Percentiles rank a stretch among this genome's conserved stretches.
These are phyloP conservation scores for Geranium brycei DNA, from an alignment of 345 rosid genomes.

Conservation along the genomic window DNA sequence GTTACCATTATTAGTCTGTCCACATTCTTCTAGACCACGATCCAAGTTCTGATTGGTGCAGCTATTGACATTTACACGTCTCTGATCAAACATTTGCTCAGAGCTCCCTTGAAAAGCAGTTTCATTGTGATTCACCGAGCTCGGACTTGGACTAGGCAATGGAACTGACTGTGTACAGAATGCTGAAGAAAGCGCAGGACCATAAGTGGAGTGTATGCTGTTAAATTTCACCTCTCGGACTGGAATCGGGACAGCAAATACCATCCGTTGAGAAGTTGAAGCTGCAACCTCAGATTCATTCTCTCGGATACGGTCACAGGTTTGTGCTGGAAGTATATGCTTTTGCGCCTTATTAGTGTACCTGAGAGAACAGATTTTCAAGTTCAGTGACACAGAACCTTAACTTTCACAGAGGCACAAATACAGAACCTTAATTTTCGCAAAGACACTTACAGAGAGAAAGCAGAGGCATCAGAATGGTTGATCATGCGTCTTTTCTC, in stretches of 20 bases:
- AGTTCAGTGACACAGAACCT: background rate
- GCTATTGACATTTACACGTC: conserved; percentile 25
- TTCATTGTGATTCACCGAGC: conserved; percentile 47
- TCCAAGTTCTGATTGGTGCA: conserved; percentile 17
- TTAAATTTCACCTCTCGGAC: conserved; percentile 26
- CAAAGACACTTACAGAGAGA: conserved; percentile 44
- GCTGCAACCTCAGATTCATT: conserved; percentile 21
- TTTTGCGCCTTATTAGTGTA: conserved; percentile 41
- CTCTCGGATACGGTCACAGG: conserved; percentile 14
- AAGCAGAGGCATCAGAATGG: conserved; percentile 81
- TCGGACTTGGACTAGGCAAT: conserved; percentile 38
- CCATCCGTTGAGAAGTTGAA: conserved; percentile 28
- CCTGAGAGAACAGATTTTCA: conserved; percentile 25
- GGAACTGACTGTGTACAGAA: conserved; percentile 23
- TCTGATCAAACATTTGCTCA: conserved; percentile 24
- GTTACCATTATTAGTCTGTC: conserved; percentile 26
- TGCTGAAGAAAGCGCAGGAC: conserved; percentile 27
- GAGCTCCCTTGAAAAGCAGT: conserved; percentile 28
- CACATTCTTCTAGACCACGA: conserved; percentile 32
- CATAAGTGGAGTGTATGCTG: conserved; percentile 22
- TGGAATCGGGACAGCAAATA: conserved; percentile 36
- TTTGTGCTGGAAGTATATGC: conserved; percentile 24
- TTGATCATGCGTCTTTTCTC: conserved; percentile 42
- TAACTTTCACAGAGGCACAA: too few species aligned
- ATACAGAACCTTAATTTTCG: background rate